phyloP scores from a whole-genome alignment of 1,284 basidiomycete genomes.

The Boletus chippewaensis region DNA sequence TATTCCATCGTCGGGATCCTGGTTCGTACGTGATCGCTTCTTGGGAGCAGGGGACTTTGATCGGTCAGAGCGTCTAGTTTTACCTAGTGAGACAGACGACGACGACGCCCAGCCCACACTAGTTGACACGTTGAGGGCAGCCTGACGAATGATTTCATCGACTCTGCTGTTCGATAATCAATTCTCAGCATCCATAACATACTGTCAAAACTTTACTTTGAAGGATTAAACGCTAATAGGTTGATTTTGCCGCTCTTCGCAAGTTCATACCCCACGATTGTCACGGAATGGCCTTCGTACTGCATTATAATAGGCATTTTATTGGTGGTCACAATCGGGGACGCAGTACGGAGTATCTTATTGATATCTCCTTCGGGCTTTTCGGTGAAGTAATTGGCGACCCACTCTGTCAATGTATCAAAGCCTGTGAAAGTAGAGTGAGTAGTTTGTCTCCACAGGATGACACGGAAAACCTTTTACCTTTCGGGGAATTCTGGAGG shows the following conservation, averaged over 20 bases:
- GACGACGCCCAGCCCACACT: conserved; percentile 6
- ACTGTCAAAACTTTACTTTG: conserved; percentile 39
- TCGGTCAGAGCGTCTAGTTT: conserved; percentile 18
- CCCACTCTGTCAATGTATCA: conserved; percentile 53
- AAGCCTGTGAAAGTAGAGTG: conserved; percentile 18
- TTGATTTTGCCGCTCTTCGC: conserved; percentile 50
- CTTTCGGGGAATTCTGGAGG: conserved; percentile 32
- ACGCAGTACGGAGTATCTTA: conserved; percentile 41
- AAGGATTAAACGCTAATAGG: conserved; percentile 74
- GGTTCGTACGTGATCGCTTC: conserved; percentile 26
- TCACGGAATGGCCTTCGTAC: conserved; percentile 78
- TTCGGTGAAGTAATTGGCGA: conserved; percentile 58
- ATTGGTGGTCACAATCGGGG: conserved; percentile 49
- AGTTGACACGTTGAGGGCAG: conserved; percentile 26
- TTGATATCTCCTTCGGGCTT: conserved; percentile 36
- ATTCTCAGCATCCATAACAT: background rate
- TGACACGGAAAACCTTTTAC: conserved; percentile 28
- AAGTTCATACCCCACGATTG: conserved; percentile 76
- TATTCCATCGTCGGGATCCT: conserved; percentile 30
- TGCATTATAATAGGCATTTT: conserved; percentile 78
- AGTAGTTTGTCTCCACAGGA: background rate
- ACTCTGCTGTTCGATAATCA: conserved; percentile 18
- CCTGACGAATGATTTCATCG: conserved; percentile 27
- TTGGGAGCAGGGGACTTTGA: conserved; percentile 18
- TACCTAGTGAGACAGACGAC: conserved; percentile 5